Evolutionary conservation across 148 eudicot genomes (phyloP).

Genomic region (Chenopodium album): DNA sequence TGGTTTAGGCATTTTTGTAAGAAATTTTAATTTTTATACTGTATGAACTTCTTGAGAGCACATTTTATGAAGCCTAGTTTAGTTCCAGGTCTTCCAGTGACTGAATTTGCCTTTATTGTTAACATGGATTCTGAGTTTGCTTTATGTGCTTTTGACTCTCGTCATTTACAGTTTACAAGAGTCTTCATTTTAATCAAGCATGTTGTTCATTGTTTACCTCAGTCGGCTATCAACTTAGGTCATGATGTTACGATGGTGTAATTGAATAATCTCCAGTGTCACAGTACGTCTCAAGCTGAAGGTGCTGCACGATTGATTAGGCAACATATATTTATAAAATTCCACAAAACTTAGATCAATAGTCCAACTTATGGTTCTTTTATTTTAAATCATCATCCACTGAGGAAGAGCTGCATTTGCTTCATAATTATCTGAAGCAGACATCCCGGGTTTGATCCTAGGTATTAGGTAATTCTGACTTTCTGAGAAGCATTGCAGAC

Average conservation of each 20-base stretch:
- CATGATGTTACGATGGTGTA: not conserved
- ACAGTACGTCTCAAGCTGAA: not conserved
- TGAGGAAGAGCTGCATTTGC: not conserved
- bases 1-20: conserved; percentile 11
- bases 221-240: not conserved
- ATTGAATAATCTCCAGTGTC: not conserved
- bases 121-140: not conserved
- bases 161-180: not conserved
- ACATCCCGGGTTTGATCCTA: no score
- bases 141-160: not conserved
- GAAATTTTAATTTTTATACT: not conserved
- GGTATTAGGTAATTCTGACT: no score
- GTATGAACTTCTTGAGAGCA: not conserved
- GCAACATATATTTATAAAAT: not conserved
- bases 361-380: no score
- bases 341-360: not conserved
- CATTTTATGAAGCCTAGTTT: not conserved
- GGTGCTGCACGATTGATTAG: not conserved
- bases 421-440: no score
- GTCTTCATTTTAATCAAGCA: not conserved
- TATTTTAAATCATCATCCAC: not conserved
- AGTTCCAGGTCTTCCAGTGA: not conserved
- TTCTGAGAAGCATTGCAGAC: no score
- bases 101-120: not conserved
- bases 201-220: not conserved